Evolutionary conservation across 306 rosid species (phyloP), one percentile per base, ranked within the genome.

Genomic region (Urtica urens): DNA sequence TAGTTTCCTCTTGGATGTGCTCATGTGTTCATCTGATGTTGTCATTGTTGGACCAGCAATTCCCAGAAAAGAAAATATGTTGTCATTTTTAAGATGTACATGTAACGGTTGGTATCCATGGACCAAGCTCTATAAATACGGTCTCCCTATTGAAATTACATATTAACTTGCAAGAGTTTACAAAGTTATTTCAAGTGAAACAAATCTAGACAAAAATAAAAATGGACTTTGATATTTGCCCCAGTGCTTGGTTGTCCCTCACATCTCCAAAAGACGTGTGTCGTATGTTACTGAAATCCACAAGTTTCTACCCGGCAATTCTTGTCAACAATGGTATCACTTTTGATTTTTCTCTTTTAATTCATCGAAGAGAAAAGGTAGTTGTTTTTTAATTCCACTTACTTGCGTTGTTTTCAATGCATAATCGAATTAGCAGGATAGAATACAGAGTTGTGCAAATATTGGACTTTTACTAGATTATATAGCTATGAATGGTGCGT

Each of bases 171-270:
- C 27, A 55, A 26, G 30, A 7, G 14, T 10, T 46, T 23, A 14
- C 23, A 8, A 46, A 52, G 27, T n/a, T n/a, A n/a, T n/a, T n/a
- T n/a, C n/a, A n/a, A n/a, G n/a, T n/a, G 57, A 53, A 51, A 19
- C 53, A 54, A 53, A 37, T 0, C 39, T 1, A 38, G 15, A 27
- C 5, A 55, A 27, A 23, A 18, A 9, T 41, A 33, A 26, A 11
- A 3, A 59, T 65, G 57, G 42, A 24, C 3, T 63, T 75, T 60
- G 82, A 78, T 49, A 17, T 28, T 23, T 22, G 78, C 31, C 74
- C 85, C 10, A 51, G 51, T 51, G 94, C 82, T 62, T 83, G 93
- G 40, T 62, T 81, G 25, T 76, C 83, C 0, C 44, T 76, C 11
- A 67, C 83, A 20, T 60, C 80, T 16, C 78, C 86, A 2, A 42